A percentile compares a stretch with the other conserved stretches of the same genome.
These are phyloP conservation scores for Termitomyces sp. DNA, from an alignment of 768 basidiomycete species.

Conservation along the genomic window DNA sequence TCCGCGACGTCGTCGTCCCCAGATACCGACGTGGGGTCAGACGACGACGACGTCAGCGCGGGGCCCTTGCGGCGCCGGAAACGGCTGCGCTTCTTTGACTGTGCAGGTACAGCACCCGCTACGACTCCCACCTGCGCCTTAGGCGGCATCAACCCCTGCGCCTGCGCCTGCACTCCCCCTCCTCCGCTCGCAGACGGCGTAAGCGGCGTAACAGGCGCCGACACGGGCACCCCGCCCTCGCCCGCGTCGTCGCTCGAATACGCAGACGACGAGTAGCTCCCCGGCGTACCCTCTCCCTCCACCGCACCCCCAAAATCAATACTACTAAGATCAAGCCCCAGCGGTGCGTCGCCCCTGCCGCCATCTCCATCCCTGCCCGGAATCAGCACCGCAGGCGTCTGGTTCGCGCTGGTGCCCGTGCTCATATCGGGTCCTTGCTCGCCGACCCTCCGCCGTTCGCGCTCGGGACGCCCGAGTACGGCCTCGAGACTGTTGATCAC, in stretches of 20 bases:
- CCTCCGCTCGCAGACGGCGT: background rate
- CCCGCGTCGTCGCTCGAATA: slow-evolving; percentile 40
- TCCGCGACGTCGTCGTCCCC: slow-evolving; percentile 44
- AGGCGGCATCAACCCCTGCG: background rate
- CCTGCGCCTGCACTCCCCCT: background rate
- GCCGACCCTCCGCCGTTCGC: slow-evolving; percentile 64
- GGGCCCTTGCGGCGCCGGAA: slow-evolving; percentile 12
- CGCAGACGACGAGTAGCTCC: slow-evolving; percentile 24
- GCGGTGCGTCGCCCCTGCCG: slow-evolving; percentile 15
- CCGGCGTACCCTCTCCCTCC: slow-evolving; percentile 7
- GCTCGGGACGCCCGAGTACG: slow-evolving; percentile 68
- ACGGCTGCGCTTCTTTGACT: slow-evolving; percentile 11
- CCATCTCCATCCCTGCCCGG: slow-evolving; percentile 24
- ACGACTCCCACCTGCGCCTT: background rate
- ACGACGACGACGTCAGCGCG: background rate
- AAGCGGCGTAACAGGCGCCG: slow-evolving; percentile 11
- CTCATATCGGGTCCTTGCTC: slow-evolving; percentile 26
- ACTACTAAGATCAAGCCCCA: slow-evolving; percentile 5
- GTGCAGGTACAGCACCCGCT: background rate
- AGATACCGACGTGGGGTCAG: background rate
- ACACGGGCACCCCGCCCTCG: slow-evolving; percentile 27
- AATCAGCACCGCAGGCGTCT: slow-evolving; percentile 30
- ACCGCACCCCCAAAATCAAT: slow-evolving; percentile 8
- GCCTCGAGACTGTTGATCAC: slow-evolving; percentile 81
- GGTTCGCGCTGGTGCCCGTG: slow-evolving; percentile 12